phyloP scores from a whole-genome alignment of 192 early-diverging fungal species.

The Lobosporangium transversale region DNA sequence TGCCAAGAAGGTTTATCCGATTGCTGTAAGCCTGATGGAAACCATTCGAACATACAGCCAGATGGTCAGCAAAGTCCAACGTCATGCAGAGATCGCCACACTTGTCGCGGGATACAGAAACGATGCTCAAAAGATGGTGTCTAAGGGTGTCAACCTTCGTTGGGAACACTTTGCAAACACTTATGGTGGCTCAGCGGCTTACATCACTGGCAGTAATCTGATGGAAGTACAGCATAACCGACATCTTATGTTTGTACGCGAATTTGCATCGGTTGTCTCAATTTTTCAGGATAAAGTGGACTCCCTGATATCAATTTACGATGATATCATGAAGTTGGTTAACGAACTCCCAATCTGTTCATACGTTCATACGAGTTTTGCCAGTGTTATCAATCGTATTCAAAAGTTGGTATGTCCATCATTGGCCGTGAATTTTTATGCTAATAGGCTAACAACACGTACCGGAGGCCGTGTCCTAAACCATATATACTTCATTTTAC shows the following conservation, averaged over 20 bases:
- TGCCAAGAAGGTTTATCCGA: conserved; percentile 97
- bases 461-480: not conserved
- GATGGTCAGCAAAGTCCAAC: conserved; percentile 80
- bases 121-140: conserved; percentile 90
- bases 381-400: conserved; percentile 77
- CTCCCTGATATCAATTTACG: conserved; percentile 80
- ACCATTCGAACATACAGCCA: conserved; percentile 94
- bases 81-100: conserved; percentile 76
- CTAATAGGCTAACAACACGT: not conserved
- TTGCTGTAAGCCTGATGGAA: conserved; percentile 96
- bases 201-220: conserved; percentile 44
- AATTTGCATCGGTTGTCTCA: conserved; percentile 89
- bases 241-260: conserved; percentile 93
- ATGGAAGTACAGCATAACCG: conserved; percentile 81
- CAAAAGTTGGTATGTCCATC: conserved; percentile 75
- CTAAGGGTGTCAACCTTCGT: conserved; percentile 78
- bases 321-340: conserved; percentile 82
- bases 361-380: conserved; percentile 76
- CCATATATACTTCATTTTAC: conserved; percentile 1
- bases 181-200: conserved; percentile 53
- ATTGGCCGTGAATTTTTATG: too few species aligned
- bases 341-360: conserved; percentile 85
- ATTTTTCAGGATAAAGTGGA: conserved; percentile 97
- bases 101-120: conserved; percentile 95
- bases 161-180: conserved; percentile 97